Evolutionary conservation across 208 protist species (phyloP).

Genomic region (Leishmania guyanensis): DNA sequence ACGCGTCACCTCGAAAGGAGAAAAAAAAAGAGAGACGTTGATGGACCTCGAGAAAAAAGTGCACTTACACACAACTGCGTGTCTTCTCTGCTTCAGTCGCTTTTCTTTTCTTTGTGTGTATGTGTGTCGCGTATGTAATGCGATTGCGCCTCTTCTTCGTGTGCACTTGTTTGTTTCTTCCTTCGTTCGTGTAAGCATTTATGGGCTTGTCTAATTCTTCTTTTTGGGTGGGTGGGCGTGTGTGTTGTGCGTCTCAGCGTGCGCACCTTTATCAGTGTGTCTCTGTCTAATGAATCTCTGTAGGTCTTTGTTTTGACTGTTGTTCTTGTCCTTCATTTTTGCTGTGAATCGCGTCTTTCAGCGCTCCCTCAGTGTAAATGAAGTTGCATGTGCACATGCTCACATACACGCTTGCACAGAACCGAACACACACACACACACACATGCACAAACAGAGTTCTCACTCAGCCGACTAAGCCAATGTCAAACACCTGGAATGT

Average conservation of each 20-base stretch:
- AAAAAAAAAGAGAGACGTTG: background rate
- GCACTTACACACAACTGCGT: background rate
- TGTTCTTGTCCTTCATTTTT: slow-evolving; percentile 12
- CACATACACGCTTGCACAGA: background rate
- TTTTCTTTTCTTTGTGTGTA: background rate
- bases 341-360: background rate
- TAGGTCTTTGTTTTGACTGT: background rate
- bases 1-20: no score
- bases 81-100: background rate
- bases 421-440: background rate
- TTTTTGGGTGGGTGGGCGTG: background rate
- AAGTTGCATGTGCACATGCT: background rate
- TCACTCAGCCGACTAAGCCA: background rate
- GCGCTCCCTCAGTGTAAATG: background rate
- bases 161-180: background rate
- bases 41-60: background rate
- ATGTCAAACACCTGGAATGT: background rate
- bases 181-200: background rate
- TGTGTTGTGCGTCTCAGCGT: background rate
- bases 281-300: slow-evolving; percentile 2
- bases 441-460: background rate
- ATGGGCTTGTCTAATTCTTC: background rate
- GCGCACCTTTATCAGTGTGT: slow-evolving; percentile 2
- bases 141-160: background rate
- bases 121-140: background rate